Percentiles rank a stretch among this genome's conserved stretches.
These are phyloP conservation scores for Ascomycota sp. DNA, from an alignment of 2,329 filamentous ascomycete species.

Conservation along the genomic window DNA sequence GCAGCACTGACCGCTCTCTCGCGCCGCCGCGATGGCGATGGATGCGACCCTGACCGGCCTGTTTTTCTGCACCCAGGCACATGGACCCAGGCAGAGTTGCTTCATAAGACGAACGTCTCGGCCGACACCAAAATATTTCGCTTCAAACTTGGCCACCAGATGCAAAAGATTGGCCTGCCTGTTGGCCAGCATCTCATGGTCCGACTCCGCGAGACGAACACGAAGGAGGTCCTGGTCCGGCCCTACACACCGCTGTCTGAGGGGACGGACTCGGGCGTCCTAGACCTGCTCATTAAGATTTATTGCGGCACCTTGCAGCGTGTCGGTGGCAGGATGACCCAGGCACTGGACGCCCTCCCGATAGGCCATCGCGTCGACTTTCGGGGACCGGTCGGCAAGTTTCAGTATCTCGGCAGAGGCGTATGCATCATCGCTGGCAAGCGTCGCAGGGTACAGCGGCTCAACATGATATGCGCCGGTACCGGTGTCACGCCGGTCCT, in stretches of 20 bases:
- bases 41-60: slow-evolving; percentile 20
- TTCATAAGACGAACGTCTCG: slow-evolving; percentile 46
- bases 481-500: slow-evolving; percentile 86
- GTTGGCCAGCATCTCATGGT: slow-evolving; percentile 77
- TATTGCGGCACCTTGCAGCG: slow-evolving; percentile 39
- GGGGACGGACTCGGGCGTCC: slow-evolving; percentile 30
- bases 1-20: slow-evolving; percentile 30
- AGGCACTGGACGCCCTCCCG: slow-evolving; percentile 50
- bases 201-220: slow-evolving; percentile 49
- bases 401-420: slow-evolving; percentile 53
- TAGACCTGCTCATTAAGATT: slow-evolving; percentile 64
- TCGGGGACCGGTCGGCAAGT: slow-evolving; percentile 73
- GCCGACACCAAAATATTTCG: slow-evolving; percentile 63
- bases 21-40: slow-evolving; percentile 14
- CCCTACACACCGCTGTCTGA: slow-evolving; percentile 71
- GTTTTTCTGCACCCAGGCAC: slow-evolving; percentile 47
- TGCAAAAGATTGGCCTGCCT: slow-evolving; percentile 53
- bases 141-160: slow-evolving; percentile 50
- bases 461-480: slow-evolving; percentile 74
- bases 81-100: slow-evolving; percentile 54
- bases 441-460: slow-evolving; percentile 34
- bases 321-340: slow-evolving; percentile 60
- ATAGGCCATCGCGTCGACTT: slow-evolving; percentile 56
- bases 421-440: slow-evolving; percentile 35
- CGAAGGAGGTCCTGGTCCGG: slow-evolving; percentile 52